Percentiles rank a stretch among this genome's conserved stretches.
Evolutionary conservation across 2,329 filamentous ascomycete species (phyloP).

Genomic region (Phaeosphaeriaceae sp.): DNA sequence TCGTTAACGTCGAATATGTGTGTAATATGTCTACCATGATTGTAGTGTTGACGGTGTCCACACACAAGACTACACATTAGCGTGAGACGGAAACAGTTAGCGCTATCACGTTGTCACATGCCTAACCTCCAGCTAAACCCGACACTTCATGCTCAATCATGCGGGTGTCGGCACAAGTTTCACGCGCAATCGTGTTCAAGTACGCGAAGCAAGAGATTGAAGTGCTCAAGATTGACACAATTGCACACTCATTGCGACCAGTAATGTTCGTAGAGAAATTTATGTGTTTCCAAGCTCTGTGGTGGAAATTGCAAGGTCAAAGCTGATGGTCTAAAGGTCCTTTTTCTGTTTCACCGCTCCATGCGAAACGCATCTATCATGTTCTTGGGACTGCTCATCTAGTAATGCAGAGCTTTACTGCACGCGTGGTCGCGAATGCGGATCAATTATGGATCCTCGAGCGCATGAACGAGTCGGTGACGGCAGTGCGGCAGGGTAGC

Average conservation of each 20-base stretch:
- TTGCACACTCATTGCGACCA: not conserved
- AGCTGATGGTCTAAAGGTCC: not conserved
- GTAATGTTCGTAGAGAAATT: not conserved
- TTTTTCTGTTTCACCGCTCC: conserved; percentile 1
- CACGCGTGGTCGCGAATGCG: not conserved
- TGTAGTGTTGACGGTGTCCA: not conserved
- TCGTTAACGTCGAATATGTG: not conserved
- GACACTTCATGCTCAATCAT: not conserved
- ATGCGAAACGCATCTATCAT: not conserved
- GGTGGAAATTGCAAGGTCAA: conserved; percentile 12
- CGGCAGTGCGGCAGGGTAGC: not conserved
- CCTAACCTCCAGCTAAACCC: no score
- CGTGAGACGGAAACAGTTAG: not conserved
- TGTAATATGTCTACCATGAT: not conserved
- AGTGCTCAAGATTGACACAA: not conserved
- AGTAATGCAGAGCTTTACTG: not conserved
- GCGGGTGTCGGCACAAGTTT: not conserved
- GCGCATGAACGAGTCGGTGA: not conserved
- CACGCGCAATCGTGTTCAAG: not conserved
- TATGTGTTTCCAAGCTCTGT: not conserved
- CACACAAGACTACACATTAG: not conserved
- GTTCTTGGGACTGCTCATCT: not conserved
- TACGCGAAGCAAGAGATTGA: not conserved
- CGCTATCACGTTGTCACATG: not conserved
- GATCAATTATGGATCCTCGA: not conserved